Percentiles rank a stretch among this genome's conserved stretches.
These are phyloP conservation scores for Metschnikowia henanensis DNA, from an alignment of 805 yeast species.

Conservation along the genomic window DNA sequence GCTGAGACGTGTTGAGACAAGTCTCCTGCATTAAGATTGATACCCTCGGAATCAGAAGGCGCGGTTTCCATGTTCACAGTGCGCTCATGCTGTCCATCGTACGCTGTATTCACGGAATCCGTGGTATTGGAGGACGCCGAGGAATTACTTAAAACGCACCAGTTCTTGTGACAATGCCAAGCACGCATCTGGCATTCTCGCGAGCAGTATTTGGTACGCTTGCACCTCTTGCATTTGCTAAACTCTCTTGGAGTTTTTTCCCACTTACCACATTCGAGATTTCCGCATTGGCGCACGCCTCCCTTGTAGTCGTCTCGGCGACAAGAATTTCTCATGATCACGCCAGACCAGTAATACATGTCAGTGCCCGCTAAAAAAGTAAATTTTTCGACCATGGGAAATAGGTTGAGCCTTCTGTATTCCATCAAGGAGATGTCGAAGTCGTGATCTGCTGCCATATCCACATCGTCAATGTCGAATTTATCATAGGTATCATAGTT, in stretches of 20 bases:
- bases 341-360: conserved; percentile 95
- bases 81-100: conserved; percentile 15
- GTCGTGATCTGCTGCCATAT: conserved; percentile 20
- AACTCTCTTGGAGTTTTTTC: conserved; percentile 87
- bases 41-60: conserved; percentile 18
- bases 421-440: conserved; percentile 45
- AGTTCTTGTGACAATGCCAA: conserved; percentile 90
- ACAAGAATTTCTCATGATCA: conserved; percentile 95
- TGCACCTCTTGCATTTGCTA: conserved; percentile 93
- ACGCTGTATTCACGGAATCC: conserved; percentile 9
- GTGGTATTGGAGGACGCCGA: conserved; percentile 23
- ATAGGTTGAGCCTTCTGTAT: conserved; percentile 60
- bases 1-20: conserved; percentile 13
- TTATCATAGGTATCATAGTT: conserved; percentile 40
- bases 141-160: conserved; percentile 69
- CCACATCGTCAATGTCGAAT: conserved; percentile 39
- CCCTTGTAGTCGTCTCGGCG: conserved; percentile 84
- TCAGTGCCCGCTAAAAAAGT: conserved; percentile 74
- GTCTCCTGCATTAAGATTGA: conserved; percentile 12
- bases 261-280: conserved; percentile 92
- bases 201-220: conserved; percentile 92
- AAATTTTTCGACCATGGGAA: conserved; percentile 90
- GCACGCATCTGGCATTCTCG: conserved; percentile 89
- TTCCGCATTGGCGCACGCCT: conserved; percentile 94
- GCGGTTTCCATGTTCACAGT: conserved; percentile 15